phyloP scores from a whole-genome alignment of 768 basidiomycete genomes.

The Strobilomyces dryophilus region DNA sequence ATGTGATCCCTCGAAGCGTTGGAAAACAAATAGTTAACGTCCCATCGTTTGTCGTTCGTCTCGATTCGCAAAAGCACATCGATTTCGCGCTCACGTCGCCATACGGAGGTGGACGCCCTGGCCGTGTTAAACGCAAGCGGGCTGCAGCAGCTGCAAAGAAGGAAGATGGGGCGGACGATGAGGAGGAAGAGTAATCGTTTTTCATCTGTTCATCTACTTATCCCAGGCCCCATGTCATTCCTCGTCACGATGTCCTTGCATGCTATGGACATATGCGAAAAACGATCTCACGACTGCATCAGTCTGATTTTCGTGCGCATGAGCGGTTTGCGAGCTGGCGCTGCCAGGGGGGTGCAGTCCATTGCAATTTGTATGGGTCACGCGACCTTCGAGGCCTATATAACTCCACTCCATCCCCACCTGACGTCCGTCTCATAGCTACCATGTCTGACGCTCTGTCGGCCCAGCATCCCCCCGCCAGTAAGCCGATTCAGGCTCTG shows the following conservation, averaged over 20 bases:
- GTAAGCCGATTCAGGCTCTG: slow-evolving; percentile 33
- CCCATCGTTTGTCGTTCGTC: slow-evolving; percentile 97
- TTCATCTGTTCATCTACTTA: slow-evolving; percentile 20
- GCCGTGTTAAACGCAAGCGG: slow-evolving; percentile 99
- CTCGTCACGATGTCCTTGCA: slow-evolving; percentile 29
- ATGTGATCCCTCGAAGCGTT: slow-evolving; percentile 50
- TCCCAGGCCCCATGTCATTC: slow-evolving; percentile 23
- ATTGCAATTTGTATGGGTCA: slow-evolving; percentile 2
- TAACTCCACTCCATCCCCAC: slow-evolving; percentile 27
- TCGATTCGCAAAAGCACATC: slow-evolving; percentile 99
- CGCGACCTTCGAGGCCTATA: neutral
- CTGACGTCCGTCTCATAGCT: too few species aligned
- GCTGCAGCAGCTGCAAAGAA: slow-evolving; percentile 88
- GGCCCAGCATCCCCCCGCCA: slow-evolving; percentile 44
- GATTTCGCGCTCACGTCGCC: slow-evolving; percentile 98
- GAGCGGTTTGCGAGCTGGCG: too few species aligned
- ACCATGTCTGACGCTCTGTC: slow-evolving; percentile 30
- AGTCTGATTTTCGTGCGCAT: neutral
- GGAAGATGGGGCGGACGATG: slow-evolving; percentile 85
- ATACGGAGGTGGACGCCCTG: slow-evolving; percentile 90
- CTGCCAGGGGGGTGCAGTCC: neutral
- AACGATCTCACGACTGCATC: slow-evolving; percentile 19
- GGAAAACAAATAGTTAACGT: slow-evolving; percentile 99
- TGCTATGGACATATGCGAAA: slow-evolving; percentile 31
- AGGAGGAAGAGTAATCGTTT: slow-evolving; percentile 74